Evolutionary conservation across 345 rosid genomes (phyloP).

Genomic region (Isatis tinctoria): DNA sequence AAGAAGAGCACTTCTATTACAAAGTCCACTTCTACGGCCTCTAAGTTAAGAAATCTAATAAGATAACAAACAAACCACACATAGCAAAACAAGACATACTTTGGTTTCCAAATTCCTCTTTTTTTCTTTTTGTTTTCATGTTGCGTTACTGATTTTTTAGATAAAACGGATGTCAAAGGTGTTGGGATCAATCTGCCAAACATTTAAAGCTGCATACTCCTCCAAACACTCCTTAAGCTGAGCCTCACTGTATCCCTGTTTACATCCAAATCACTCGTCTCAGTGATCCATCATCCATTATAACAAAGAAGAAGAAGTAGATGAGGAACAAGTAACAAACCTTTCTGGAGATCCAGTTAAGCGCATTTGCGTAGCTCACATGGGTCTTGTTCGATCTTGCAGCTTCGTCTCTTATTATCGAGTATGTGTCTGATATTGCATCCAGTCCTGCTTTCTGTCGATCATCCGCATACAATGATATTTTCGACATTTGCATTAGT

Average conservation of each 20-base stretch:
- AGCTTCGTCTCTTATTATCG: conserved; percentile 95
- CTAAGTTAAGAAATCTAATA: not conserved
- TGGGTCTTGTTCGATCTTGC: conserved; percentile 77
- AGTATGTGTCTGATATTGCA: conserved; percentile 95
- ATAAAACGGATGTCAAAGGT: conserved; percentile 92
- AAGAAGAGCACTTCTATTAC: not conserved
- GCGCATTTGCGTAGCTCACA: conserved; percentile 80
- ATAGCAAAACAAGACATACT: not conserved
- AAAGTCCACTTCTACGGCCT: not conserved
- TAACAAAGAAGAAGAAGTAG: not conserved
- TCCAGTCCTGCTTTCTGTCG: conserved; percentile 87
- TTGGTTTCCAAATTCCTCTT: not conserved
- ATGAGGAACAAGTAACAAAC: conserved; percentile 37
- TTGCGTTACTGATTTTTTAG: conserved; percentile 18
- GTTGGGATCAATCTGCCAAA: conserved; percentile 94
- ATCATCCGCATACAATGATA: conserved; percentile 92
- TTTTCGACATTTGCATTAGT: conserved; percentile 97
- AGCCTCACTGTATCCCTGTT: conserved; percentile 98
- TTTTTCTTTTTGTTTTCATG: not conserved
- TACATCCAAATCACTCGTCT: conserved; percentile 11
- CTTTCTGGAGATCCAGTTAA: conserved; percentile 99
- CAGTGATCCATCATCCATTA: not conserved
- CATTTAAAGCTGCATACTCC: conserved; percentile 93
- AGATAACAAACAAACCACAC: not conserved
- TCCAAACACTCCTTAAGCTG: conserved; percentile 97